Evolutionary conservation across 805 yeast genomes (phyloP).

Genomic region (Wickerhamomyces tratensis): DNA sequence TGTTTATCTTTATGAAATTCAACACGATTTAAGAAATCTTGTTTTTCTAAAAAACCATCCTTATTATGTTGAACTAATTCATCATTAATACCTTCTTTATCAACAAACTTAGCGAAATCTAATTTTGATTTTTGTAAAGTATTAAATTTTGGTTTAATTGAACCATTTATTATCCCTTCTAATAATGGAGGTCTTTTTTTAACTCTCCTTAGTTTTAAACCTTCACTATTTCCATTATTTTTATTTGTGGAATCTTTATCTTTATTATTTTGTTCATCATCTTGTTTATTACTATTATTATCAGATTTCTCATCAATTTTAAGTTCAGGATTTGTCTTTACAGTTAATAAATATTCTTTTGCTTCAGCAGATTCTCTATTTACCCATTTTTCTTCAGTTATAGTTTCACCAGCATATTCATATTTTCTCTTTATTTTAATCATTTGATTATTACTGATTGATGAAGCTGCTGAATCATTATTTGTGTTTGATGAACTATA

Average conservation of each 20-base stretch:
- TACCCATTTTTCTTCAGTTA: constrained; percentile 73
- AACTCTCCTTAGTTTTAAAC: constrained; percentile 38
- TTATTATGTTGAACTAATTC: constrained; percentile 76
- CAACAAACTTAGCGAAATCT: constrained; percentile 95
- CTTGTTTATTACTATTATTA: constrained; percentile 16
- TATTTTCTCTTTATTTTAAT: constrained; percentile 70
- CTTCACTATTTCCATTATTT: constrained; percentile 6
- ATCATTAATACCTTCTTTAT: constrained; percentile 72
- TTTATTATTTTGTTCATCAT: constrained; percentile 5
- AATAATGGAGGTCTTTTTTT: constrained; percentile 67
- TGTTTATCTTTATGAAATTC: constrained; percentile 34
- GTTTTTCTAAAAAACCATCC: constrained; percentile 86
- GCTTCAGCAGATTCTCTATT: constrained; percentile 79
- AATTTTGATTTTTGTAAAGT: constrained; percentile 88
- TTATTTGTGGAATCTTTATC: constrained; percentile 1
- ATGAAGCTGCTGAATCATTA: constrained; percentile 2
- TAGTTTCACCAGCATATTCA: constrained; percentile 81
- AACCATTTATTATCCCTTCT: constrained; percentile 62
- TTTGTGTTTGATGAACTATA: constrained; percentile 11
- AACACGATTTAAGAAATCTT: constrained; percentile 76
- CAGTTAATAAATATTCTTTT: constrained; percentile 52
- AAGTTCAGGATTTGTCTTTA: constrained; percentile 7
- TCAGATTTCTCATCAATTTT: constrained; percentile 2
- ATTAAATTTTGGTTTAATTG: constrained; percentile 70
- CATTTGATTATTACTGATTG: constrained; percentile 26